Evolutionary conservation across 345 rosid genomes (phyloP).

Genomic region (Stellera chamaejasme): DNA sequence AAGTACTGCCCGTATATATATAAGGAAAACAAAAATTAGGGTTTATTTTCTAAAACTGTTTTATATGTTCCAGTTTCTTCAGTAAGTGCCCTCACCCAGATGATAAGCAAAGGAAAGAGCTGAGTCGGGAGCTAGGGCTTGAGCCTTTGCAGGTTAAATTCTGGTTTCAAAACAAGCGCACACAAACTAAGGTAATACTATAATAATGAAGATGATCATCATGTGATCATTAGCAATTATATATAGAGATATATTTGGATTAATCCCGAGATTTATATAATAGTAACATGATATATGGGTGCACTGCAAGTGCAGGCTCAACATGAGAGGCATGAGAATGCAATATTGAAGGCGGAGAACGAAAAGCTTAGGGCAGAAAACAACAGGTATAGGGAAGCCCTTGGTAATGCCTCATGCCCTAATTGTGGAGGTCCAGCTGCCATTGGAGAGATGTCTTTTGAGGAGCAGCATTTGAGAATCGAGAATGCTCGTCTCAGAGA

Average conservation of each 20-base stretch:
- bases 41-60: neutral
- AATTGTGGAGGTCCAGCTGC: slow-evolving; percentile 85
- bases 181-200: slow-evolving; percentile 78
- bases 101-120: slow-evolving; percentile 90
- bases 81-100: slow-evolving; percentile 96
- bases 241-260: no score
- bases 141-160: slow-evolving; percentile 91
- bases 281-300: no score
- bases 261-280: no score
- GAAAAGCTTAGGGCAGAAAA: slow-evolving; percentile 84
- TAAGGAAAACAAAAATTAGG: no score
- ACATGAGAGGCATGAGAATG: slow-evolving; percentile 76
- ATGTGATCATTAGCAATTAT: no score
- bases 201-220: no score
- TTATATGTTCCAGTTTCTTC: slow-evolving; percentile 47
- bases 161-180: slow-evolving; percentile 99
- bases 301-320: slow-evolving; percentile 52
- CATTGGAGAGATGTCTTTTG: slow-evolving; percentile 92
- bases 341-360: slow-evolving; percentile 70
- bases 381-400: slow-evolving; percentile 72
- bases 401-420: slow-evolving; percentile 67
- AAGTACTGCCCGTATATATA: no score
- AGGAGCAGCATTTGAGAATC: slow-evolving; percentile 91
- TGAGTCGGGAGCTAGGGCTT: slow-evolving; percentile 61
- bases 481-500: slow-evolving; percentile 83